Percentiles rank a stretch among this genome's conserved stretches.
These are phyloP conservation scores for Ligustrum vulgare DNA, from an alignment of 257 asterid genomes.

Conservation along the genomic window DNA sequence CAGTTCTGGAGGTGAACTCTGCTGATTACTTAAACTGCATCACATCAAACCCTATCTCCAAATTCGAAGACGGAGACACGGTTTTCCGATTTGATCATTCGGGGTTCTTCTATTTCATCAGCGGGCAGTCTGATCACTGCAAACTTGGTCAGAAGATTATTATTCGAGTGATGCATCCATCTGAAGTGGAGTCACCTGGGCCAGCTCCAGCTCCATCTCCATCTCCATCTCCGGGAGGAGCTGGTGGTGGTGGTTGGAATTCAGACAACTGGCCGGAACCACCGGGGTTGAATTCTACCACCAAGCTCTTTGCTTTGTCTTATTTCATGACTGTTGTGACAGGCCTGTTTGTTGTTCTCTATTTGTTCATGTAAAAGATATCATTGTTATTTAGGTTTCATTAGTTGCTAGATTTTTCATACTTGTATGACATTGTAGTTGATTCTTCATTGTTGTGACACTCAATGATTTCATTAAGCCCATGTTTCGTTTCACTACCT, in stretches of 20 bases:
- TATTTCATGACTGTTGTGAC: constrained; percentile 31
- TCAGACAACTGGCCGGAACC: constrained; percentile 24
- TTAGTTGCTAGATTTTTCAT: neutral
- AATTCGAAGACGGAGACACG: constrained; percentile 50
- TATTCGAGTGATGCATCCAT: constrained; percentile 65
- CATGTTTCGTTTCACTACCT: too few species aligned
- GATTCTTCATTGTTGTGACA: neutral
- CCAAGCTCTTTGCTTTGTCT: constrained; percentile 27
- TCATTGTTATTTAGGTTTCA: neutral
- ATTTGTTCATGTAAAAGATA: constrained; percentile 32
- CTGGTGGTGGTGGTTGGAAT: constrained; percentile 9
- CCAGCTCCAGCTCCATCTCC: constrained; percentile 43
- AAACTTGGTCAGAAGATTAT: constrained; percentile 57
- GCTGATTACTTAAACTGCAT: constrained; percentile 54
- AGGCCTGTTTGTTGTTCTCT: constrained; percentile 30
- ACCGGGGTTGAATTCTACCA: constrained; percentile 28
- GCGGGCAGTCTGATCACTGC: constrained; percentile 67
- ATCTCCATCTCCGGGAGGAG: constrained; percentile 38
- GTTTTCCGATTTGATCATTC: constrained; percentile 47
- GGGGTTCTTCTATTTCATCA: constrained; percentile 70
- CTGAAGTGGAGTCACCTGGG: constrained; percentile 31
- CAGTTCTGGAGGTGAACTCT: constrained; percentile 55
- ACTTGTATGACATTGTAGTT: neutral
- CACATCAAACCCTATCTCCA: constrained; percentile 49
- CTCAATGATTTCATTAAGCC: neutral